Percentiles rank a stretch among this genome's conserved stretches.
phyloP scores from a whole-genome alignment of 768 basidiomycete species.

The Xerocomellus chrysenteron region DNA sequence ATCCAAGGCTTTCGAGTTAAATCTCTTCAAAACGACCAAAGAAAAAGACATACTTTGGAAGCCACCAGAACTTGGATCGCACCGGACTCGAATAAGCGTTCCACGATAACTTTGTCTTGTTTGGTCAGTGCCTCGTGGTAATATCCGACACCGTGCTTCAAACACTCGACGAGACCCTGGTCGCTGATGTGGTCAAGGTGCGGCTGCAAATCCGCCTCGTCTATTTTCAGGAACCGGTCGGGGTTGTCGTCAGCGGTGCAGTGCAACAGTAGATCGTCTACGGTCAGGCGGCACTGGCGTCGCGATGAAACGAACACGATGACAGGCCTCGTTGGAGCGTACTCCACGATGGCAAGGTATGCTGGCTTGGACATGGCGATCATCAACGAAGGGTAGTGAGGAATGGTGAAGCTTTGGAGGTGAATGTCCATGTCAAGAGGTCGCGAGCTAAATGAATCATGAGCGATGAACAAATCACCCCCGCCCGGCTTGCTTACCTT shows the following conservation, averaged over 20 bases:
- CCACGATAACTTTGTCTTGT: conserved; percentile 93
- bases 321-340: conserved; percentile 81
- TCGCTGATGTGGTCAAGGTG: conserved; percentile 87
- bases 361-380: conserved; percentile 99
- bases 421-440: conserved; percentile 97
- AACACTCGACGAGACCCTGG: conserved; percentile 66
- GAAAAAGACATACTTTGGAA: conserved; percentile 64
- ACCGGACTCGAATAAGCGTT: conserved; percentile 88
- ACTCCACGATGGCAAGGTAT: conserved; percentile 88
- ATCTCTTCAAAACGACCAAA: not conserved
- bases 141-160: conserved; percentile 90
- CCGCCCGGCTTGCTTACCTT: conserved; percentile 45
- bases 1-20: not conserved
- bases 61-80: conserved; percentile 94
- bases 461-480: conserved; percentile 3
- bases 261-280: conserved; percentile 86
- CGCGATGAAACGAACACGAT: conserved; percentile 92
- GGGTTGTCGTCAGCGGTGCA: conserved; percentile 84
- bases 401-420: conserved; percentile 90
- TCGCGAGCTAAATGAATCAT: conserved; percentile 62
- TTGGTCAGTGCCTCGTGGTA: conserved; percentile 92
- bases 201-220: conserved; percentile 75
- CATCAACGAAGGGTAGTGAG: conserved; percentile 99
- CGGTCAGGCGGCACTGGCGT: conserved; percentile 91
- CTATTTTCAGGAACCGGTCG: conserved; percentile 88